phyloP scores from a whole-genome alignment of 345 rosid species.

The Streptanthus diversifolius region DNA sequence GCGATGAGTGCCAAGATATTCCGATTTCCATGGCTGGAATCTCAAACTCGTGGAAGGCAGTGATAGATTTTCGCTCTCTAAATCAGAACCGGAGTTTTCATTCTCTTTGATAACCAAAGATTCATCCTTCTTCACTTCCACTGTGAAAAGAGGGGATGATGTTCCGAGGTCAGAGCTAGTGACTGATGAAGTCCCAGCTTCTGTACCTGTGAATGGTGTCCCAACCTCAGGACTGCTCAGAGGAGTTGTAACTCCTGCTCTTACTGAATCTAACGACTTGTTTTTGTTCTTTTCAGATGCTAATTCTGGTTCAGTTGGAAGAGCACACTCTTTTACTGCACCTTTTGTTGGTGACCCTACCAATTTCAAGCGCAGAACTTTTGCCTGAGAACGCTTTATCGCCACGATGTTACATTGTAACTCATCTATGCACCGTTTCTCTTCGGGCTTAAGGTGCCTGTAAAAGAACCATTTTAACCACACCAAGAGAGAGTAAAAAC shows the following conservation, averaged over 20 bases:
- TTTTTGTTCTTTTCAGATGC: conserved; percentile 44
- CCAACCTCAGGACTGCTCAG: conserved; percentile 93
- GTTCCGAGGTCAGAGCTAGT: conserved; percentile 90
- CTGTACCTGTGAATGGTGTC: conserved; percentile 88
- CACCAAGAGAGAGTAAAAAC: not conserved
- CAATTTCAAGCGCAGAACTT: conserved; percentile 91
- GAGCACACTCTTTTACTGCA: not conserved
- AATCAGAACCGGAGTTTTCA: conserved; percentile 63
- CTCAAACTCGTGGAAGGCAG: conserved; percentile 65
- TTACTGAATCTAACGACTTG: conserved; percentile 44
- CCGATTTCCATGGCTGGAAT: conserved; percentile 75
- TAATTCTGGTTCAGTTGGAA: conserved; percentile 45
- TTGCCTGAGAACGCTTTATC: conserved; percentile 80
- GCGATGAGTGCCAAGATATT: conserved; percentile 44
- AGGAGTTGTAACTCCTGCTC: conserved; percentile 59
- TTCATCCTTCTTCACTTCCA: conserved; percentile 57
- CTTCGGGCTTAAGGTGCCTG: conserved; percentile 86
- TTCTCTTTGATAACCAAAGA: conserved; percentile 46
- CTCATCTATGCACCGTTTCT: conserved; percentile 84
- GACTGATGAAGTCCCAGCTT: conserved; percentile 91
- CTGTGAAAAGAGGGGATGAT: conserved; percentile 57
- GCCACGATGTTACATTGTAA: conserved; percentile 94
- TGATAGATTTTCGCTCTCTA: conserved; percentile 66
- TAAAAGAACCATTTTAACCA: conserved; percentile 16
- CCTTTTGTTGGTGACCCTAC: conserved; percentile 59